These are phyloP conservation scores for Beauveria caledonica DNA, from an alignment of 2,329 filamentous ascomycete genomes.

Conservation along the genomic window DNA sequence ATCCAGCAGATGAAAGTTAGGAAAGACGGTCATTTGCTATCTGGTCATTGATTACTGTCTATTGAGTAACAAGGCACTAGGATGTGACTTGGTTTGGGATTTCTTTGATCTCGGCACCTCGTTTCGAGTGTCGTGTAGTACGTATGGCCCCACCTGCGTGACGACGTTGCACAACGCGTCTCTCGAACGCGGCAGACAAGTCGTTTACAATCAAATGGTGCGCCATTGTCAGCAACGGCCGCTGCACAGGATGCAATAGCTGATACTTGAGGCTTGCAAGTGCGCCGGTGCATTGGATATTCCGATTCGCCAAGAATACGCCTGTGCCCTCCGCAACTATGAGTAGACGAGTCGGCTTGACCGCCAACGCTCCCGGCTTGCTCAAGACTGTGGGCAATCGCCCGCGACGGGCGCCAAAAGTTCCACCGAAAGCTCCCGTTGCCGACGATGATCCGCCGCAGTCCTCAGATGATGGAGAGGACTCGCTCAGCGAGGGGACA, in stretches of 20 bases:
- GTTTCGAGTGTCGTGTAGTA: not conserved
- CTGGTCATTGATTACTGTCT: too few species aligned
- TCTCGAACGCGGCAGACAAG: not conserved
- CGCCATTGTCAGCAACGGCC: not conserved
- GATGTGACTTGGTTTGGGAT: too few species aligned
- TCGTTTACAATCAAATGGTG: not conserved
- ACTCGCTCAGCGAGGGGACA: conserved; percentile 8
- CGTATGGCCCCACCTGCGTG: not conserved
- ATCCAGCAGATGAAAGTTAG: too few species aligned
- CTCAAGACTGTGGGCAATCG: conserved; percentile 14
- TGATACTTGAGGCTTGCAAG: not conserved
- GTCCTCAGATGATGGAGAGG: conserved; percentile 22
- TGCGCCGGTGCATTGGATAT: not conserved
- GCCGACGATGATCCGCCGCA: conserved; percentile 18
- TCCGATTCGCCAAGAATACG: not conserved
- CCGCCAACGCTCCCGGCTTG: conserved; percentile 13
- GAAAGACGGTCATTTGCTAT: too few species aligned
- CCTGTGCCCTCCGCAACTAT: not conserved
- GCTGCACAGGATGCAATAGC: not conserved
- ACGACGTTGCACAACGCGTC: not conserved
- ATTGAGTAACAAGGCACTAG: too few species aligned
- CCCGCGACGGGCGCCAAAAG: conserved; percentile 14
- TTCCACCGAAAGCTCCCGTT: conserved; percentile 4
- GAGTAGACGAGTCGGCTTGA: conserved; percentile 18
- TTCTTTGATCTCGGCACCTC: too few species aligned